Base-by-base conservation (phyloP, 192 early-diverging fungal genomes). In the Glomus cerebriforme region DNA sequence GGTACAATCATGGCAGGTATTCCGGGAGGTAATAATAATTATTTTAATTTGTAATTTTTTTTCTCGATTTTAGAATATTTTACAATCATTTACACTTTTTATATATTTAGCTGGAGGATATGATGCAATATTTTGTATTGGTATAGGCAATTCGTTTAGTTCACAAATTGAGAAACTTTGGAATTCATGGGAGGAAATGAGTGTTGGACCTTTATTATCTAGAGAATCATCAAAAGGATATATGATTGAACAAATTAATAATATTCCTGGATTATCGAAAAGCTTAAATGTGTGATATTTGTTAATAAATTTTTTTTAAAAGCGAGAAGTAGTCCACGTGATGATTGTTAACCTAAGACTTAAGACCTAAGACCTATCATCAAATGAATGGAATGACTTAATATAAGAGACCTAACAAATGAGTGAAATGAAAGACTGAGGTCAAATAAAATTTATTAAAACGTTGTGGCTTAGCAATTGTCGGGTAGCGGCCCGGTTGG, bases 91-190 rank as follows among this genome's bases (percentile, higher is more conserved):
- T 32, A 39, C 1, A 59, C 8, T 22, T 5, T 37, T 60, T 58
- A 73, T 1, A 17, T 43, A 49, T 35, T 35, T 80, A 93, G 96
- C 97, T 67, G 98, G 98, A 58, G 98, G 98, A 6, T 98, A 90
- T 73, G 98, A 99, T 83, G 98, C 98, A 8, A 98, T 99, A 77
- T 98, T 95, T 81, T 96, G 94, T 73, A 87, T 99, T 59, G 86
- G 88, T 37, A 63, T 95, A 13, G 88, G 89, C 10, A 85, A 87
- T 0, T 82, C 80, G 8, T 83, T 90, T 5, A 84, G 84, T 67
- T 39, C 71, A 35, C 81, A 79, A 19, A 90, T 94, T 26, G 91
- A 88, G 62, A 32, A 77, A 1, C 82, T 93, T 67, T 95, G 92
- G 92, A 80, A 86, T 12, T 29, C 75, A 24, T 97, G 95, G 93